Evolutionary conservation across 805 yeast genomes (phyloP).

Genomic region (Torulaspora quercuum): DNA sequence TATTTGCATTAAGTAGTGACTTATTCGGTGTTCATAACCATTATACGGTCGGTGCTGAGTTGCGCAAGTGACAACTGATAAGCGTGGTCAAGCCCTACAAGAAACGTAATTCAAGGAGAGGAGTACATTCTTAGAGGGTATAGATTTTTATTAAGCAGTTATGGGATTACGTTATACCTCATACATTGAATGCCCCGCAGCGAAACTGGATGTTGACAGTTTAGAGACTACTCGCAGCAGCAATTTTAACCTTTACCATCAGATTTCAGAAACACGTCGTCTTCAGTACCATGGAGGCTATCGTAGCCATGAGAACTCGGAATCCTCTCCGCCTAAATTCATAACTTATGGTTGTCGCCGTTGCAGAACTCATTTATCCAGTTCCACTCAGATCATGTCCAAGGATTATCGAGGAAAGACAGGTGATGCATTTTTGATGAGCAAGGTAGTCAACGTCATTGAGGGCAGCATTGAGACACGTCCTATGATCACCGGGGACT

Average conservation of each 20-base stretch:
- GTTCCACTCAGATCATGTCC: constrained; percentile 33
- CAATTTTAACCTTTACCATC: constrained; percentile 14
- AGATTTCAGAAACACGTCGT: constrained; percentile 12
- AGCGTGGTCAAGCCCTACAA: no score
- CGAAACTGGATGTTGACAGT: constrained; percentile 11
- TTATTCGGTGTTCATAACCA: no score
- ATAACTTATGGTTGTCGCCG: constrained; percentile 34
- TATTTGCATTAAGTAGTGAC: no score
- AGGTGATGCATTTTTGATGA: constrained; percentile 57
- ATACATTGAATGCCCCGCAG: constrained; percentile 26
- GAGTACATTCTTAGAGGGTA: no score
- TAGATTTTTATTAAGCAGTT: no score
- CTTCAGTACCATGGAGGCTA: constrained; percentile 10
- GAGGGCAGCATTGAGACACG: constrained; percentile 40
- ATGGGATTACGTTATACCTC: constrained; percentile 33
- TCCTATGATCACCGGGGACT: constrained; percentile 58
- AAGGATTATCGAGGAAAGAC: constrained; percentile 52
- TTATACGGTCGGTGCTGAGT: no score
- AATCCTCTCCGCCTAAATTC: constrained; percentile 18
- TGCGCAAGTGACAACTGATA: no score
- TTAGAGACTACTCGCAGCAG: constrained; percentile 6
- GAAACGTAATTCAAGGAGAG: no score
- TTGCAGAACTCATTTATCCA: constrained; percentile 34
- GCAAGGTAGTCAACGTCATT: constrained; percentile 45
- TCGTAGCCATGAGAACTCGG: constrained; percentile 12